A percentile compares a stretch with the other conserved stretches of the same genome.
phyloP scores from a whole-genome alignment of 2,329 filamentous ascomycete genomes.

The Drechslerella coelobrocha region DNA sequence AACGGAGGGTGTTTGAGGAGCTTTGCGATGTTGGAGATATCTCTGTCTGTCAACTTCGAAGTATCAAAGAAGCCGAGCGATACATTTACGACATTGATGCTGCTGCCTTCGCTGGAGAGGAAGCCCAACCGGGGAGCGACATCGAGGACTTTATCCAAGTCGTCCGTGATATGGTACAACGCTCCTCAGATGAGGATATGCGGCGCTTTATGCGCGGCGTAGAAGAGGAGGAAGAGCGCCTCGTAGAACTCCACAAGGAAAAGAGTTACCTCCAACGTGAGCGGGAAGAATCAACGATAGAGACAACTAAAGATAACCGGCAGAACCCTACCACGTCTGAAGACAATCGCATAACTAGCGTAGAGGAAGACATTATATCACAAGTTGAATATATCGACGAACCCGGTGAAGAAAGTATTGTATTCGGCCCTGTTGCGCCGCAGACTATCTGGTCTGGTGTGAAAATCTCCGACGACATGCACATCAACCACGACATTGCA shows the following conservation, averaged over 20 bases:
- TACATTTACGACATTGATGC: neutral
- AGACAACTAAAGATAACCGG: neutral
- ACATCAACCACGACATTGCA: constrained; percentile 28
- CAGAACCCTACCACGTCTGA: constrained; percentile 16
- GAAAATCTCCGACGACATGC: constrained; percentile 8
- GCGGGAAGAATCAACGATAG: neutral
- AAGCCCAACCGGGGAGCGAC: neutral
- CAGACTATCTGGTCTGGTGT: constrained; percentile 20
- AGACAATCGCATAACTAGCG: constrained; percentile 16
- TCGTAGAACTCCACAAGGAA: neutral
- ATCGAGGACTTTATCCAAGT: neutral
- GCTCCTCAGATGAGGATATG: neutral
- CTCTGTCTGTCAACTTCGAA: neutral
- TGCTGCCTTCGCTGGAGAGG: neutral
- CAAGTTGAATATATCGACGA: constrained; percentile 15
- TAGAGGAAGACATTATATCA: constrained; percentile 23
- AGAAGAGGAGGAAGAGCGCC: constrained; percentile 8
- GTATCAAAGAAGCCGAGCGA: neutral
- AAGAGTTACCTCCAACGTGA: constrained; percentile 6
- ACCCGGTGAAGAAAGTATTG: neutral
- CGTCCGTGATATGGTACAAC: constrained; percentile 1
- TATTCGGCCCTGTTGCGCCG: neutral
- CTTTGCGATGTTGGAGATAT: neutral
- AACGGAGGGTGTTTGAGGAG: neutral
- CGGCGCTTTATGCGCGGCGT: constrained; percentile 9